Percentiles rank a stretch among this genome's conserved stretches.
Evolutionary conservation across 768 basidiomycete species (phyloP).

Genomic region (Tephrocybe sp.): DNA sequence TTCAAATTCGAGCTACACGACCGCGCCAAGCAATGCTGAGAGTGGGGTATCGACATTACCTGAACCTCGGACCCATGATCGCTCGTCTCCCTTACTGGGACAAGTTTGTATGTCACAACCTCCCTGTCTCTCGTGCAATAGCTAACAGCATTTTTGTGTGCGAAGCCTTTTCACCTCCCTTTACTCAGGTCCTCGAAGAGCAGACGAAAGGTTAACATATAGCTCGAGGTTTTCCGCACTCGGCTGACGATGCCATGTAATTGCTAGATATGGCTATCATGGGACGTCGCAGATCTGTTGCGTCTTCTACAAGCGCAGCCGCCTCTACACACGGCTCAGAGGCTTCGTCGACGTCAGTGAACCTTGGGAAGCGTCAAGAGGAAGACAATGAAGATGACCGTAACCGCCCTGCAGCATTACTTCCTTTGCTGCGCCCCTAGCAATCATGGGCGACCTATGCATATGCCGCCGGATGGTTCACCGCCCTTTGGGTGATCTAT

Average conservation of each 20-base stretch:
- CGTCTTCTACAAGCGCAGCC: constrained; percentile 7
- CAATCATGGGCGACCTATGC: constrained; percentile 14
- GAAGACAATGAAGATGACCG: neutral
- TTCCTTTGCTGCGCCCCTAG: constrained; percentile 5
- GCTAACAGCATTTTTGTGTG: no score
- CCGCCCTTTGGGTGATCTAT: constrained; percentile 6
- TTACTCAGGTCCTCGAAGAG: constrained; percentile 11
- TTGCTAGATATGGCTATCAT: constrained; percentile 17
- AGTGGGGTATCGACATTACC: no score
- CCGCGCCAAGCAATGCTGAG: no score
- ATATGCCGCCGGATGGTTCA: constrained; percentile 3
- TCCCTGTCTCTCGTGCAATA: neutral
- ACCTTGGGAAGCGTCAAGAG: neutral
- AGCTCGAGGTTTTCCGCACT: neutral
- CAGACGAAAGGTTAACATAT: constrained; percentile 14
- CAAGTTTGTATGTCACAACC: constrained; percentile 1
- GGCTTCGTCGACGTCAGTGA: neutral
- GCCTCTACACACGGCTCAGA: constrained; percentile 10
- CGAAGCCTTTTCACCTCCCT: constrained; percentile 5
- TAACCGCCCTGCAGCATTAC: neutral
- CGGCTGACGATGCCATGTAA: neutral
- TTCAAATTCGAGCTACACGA: neutral
- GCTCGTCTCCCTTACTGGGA: constrained; percentile 2
- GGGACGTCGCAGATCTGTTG: constrained; percentile 12
- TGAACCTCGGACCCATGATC: constrained; percentile 1